Base-by-base conservation (phyloP, 305 asterid genomes). In the Plantago lanceolata region DNA sequence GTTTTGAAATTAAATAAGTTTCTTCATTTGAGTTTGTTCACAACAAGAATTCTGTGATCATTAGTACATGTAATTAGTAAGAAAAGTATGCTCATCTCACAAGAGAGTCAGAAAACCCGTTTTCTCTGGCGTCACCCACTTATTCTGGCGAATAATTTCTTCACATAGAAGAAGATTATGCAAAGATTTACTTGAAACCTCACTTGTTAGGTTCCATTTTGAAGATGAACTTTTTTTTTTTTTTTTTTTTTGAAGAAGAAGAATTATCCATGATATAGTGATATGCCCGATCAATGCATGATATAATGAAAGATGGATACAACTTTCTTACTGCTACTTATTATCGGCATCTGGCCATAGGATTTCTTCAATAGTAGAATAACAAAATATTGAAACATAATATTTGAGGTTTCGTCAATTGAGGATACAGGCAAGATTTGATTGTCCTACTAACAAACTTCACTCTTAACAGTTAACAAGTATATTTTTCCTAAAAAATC, bases 21-120 rank as follows among this genome's bases (percentile, higher is more conserved):
- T n/a, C n/a, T n/a, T n/a, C n/a, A n/a, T n/a, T n/a, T n/a, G n/a
- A n/a, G n/a, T n/a, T n/a, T n/a, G n/a, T n/a, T n/a, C n/a, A n/a
- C n/a, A n/a, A n/a, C n/a, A n/a, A n/a, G n/a, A n/a, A n/a, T n/a
- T n/a, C n/a, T n/a, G n/a, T n/a, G n/a, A n/a, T n/a, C n/a, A n/a
- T n/a, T n/a, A n/a, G n/a, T n/a, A n/a, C n/a, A n/a, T n/a, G n/a
- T n/a, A n/a, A n/a, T n/a, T n/a, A n/a, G n/a, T n/a, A n/a, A n/a
- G n/a, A n/a, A n/a, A n/a, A n/a, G n/a, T n/a, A n/a, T n/a, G n/a
- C 57, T 74, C 56, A 68, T 48, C 21, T 47, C 43, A 58, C 4
- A 56, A 5, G 47, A 49, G 68, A 54, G 59, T n/a, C n/a, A n/a
- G n/a, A n/a, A n/a, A n/a, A n/a, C n/a, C 50, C 12, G 3, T 48